A percentile compares a stretch with the other conserved stretches of the same genome.
Conservation (phyloP, 345 rosid genomes). For the Arabidopsis arenosa region DNA sequence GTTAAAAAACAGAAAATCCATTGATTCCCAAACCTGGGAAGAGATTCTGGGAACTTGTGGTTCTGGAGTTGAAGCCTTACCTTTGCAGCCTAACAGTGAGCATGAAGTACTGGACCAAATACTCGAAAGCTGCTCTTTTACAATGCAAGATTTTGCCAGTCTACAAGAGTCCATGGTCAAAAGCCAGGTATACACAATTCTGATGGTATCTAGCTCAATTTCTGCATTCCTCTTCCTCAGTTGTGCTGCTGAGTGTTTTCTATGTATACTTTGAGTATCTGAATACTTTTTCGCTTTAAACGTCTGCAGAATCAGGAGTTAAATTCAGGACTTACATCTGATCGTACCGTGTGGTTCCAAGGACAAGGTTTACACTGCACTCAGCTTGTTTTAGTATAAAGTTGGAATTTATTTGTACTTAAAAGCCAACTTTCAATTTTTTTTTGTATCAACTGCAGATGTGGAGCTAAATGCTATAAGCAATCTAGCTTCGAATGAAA, state of each 20-base stretch:
- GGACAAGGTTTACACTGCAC: constrained; percentile 49
- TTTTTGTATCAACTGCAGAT: constrained; percentile 48
- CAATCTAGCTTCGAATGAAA: constrained; percentile 52
- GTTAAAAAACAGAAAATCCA: constrained; percentile 52
- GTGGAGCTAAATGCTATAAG: constrained; percentile 45
- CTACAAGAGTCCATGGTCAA: constrained; percentile 51
- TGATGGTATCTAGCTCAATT: not conserved
- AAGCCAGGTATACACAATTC: constrained; percentile 57
- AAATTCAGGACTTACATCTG: constrained; percentile 47
- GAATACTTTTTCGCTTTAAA: not conserved
- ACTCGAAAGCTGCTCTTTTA: constrained; percentile 48
- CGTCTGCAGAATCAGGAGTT: constrained; percentile 49
- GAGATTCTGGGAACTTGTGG: constrained; percentile 55
- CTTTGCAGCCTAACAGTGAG: constrained; percentile 55
- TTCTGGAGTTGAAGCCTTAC: constrained; percentile 52
- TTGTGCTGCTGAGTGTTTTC: constrained; percentile 2
- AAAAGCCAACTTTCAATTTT: constrained; percentile 33
- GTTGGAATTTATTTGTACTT: not conserved
- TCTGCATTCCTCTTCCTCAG: constrained; percentile 14
- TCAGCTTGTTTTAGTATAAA: constrained; percentile 21
- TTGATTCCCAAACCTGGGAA: constrained; percentile 72
- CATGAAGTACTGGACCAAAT: constrained; percentile 56
- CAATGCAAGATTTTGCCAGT: constrained; percentile 57
- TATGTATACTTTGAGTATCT: constrained; percentile 6
- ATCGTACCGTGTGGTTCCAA: constrained; percentile 45